Evolutionary conservation across 495 filamentous ascomycete species (phyloP), one percentile per base, ranked within the genome.

Genomic region (Aspergillus diversus): DNA sequence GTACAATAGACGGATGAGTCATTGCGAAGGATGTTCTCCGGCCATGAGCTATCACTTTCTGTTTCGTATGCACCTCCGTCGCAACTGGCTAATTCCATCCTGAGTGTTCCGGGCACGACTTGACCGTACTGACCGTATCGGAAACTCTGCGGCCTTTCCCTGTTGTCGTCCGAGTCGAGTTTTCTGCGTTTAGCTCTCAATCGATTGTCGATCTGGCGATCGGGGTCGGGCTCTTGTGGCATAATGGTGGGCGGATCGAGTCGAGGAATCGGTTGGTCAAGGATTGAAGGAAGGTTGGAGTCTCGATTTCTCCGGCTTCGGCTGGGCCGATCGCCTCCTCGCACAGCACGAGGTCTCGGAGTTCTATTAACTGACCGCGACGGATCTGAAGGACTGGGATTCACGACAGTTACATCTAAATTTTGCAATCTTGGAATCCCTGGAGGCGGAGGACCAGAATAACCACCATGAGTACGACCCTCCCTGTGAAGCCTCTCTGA

Each of bases 1-100:
- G 93, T 96, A 73, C 92, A 96, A 71, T 97, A 97, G 17, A 97
- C 93, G 21, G 86, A 89, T 54, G 81, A 74, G 73, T 97, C 91
- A 73, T 93, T 90, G 61, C 82, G 85, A 52, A 98, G 80, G 46
- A 97, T 85, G 74, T 97, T 96, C 64, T 93, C 90, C 33, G 89
- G 86, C 43, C 81, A 81, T 67, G 92, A 92, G 17, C 82, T 78
- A 59, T 80, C 79, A 46, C 79, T 73, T 39, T 78, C 75, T 2
- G 75, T 75, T 58, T 86, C 84, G 71, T 88, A 93, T 21, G 87
- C 83, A 2, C 93, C 94, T 53, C 93, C 94, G 76, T 97, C 94
- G 69, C 93, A 98, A 80, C 86, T 92, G 16, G 87, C 85, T 56
- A 97, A 84, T 70, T 95, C 89, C 91, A 97, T 93, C 60, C 83